A percentile compares a stretch with the other conserved stretches of the same genome.
Conservation (phyloP, 2,329 filamentous ascomycete species). For the Phyllosticta citriasiana region DNA sequence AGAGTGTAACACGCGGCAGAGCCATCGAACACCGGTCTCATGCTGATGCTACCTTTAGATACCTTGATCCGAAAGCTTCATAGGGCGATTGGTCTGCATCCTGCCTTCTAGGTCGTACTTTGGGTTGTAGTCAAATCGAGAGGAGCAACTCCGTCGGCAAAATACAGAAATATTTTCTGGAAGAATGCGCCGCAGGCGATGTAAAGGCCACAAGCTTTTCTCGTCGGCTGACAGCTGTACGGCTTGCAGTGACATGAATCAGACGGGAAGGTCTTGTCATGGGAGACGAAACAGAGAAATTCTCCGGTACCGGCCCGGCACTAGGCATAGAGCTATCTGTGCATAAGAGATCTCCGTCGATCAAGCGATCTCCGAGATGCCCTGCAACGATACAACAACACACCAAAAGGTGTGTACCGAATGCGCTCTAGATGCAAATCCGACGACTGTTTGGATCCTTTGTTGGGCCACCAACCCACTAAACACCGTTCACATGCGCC, state of each 20-base stretch:
- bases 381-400: neutral
- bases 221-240: neutral
- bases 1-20: neutral
- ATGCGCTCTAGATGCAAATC: neutral
- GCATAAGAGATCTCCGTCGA: neutral
- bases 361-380: neutral
- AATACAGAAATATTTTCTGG: neutral
- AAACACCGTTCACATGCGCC: neutral
- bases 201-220: neutral
- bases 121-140: neutral
- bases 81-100: conserved; percentile 8
- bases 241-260: neutral
- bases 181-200: neutral
- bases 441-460: neutral
- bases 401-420: neutral
- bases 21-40: conserved; percentile 8
- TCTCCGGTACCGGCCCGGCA: neutral
- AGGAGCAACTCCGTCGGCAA: neutral
- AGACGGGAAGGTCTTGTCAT: neutral
- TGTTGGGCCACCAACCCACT: neutral
- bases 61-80: conserved; percentile 9
- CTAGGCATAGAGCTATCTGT: neutral
- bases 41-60: conserved; percentile 11
- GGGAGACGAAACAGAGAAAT: neutral
- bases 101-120: conserved; percentile 4